phyloP scores from a whole-genome alignment of 2,329 filamentous ascomycete genomes.

The Juglanconis oblonga region DNA sequence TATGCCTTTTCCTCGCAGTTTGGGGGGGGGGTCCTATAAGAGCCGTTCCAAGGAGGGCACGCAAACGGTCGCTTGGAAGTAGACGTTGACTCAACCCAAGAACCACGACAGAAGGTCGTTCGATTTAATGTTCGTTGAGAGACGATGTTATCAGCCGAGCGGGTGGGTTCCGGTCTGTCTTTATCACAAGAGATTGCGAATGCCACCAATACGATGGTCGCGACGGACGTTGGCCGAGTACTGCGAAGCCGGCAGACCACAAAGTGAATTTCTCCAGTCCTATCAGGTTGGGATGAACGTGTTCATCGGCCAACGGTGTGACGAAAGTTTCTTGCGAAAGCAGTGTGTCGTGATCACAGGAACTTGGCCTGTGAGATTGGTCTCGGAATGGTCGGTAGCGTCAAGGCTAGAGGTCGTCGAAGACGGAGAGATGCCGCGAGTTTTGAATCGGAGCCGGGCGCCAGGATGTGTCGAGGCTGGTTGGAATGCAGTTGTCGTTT shows the following conservation, averaged over 20 bases:
- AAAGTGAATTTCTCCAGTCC: not conserved
- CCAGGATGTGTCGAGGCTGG: not conserved
- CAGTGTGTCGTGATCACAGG: not conserved
- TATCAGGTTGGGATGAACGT: not conserved
- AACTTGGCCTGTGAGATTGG: not conserved
- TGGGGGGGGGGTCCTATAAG: too few species aligned
- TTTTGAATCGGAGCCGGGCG: not conserved
- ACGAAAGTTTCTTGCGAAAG: not conserved
- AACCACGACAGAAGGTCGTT: not conserved
- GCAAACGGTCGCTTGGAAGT: too few species aligned
- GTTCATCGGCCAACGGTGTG: not conserved
- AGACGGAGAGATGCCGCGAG: not conserved
- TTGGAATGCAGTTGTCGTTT: not conserved
- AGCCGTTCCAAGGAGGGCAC: too few species aligned
- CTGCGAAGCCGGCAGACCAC: constrained; percentile 3
- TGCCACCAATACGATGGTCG: not conserved
- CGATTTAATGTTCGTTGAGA: not conserved
- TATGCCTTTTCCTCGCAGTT: not conserved
- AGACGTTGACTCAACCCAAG: not conserved
- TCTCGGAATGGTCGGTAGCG: not conserved
- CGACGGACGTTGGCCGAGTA: constrained; percentile 16
- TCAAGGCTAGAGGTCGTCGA: not conserved
- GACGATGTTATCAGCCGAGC: not conserved
- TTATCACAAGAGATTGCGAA: not conserved
- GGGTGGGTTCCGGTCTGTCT: not conserved